phyloP scores from a whole-genome alignment of 2,329 filamentous ascomycete genomes.

The Colletotrichum incanum region DNA sequence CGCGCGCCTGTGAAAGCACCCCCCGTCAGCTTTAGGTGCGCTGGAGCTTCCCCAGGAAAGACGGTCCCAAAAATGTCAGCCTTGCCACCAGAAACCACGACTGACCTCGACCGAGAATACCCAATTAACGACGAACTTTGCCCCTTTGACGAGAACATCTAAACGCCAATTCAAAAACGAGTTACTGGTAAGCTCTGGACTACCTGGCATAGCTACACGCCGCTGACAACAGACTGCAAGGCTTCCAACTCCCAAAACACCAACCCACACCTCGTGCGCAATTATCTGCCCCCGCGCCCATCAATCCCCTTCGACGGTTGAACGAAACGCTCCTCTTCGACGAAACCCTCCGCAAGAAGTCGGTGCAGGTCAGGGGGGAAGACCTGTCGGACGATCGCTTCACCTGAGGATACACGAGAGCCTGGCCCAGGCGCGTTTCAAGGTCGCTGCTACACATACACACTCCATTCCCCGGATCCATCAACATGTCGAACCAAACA shows the following conservation, averaged over 20 bases:
- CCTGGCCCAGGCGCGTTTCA: neutral
- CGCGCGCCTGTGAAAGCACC: slow-evolving; percentile 27
- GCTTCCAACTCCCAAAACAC: neutral
- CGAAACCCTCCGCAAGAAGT: neutral
- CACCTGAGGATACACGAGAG: neutral
- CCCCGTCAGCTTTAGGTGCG: neutral
- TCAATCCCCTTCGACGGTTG: neutral
- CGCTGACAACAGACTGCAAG: slow-evolving; percentile 16
- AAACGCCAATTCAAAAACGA: neutral
- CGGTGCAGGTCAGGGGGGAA: neutral
- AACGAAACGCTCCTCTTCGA: neutral
- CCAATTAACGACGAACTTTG: slow-evolving; percentile 13
- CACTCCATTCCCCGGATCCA: slow-evolving; percentile 13
- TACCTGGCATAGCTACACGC: neutral
- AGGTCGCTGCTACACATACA: slow-evolving; percentile 12
- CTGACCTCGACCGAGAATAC: slow-evolving; percentile 15
- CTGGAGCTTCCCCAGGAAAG: slow-evolving; percentile 25
- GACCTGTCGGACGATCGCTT: neutral
- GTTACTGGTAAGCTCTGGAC: neutral
- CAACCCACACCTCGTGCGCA: neutral
- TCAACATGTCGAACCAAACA: slow-evolving; percentile 60
- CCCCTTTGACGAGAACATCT: neutral
- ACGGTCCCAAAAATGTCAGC: slow-evolving; percentile 34
- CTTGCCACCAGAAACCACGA: slow-evolving; percentile 36
- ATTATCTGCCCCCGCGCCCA: neutral